Percentiles rank a stretch among this genome's conserved stretches.
Evolutionary conservation across 805 yeast species (phyloP).

Genomic region (Lipomyces mesembrius): DNA sequence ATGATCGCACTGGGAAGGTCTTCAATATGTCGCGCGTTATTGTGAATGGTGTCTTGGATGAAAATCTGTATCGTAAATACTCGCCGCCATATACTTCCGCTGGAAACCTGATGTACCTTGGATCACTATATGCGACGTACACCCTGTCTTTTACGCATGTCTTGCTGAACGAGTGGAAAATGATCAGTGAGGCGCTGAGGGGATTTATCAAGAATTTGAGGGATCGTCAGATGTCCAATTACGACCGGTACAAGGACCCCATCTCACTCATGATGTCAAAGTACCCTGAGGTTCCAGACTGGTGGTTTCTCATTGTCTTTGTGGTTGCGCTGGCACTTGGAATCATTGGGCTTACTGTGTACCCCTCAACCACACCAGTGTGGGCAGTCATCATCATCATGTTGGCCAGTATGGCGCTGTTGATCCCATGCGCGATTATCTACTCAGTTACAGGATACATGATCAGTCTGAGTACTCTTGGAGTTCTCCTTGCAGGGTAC

Average conservation of each 20-base stretch:
- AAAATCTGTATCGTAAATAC: conserved; percentile 5
- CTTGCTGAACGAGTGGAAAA: conserved; percentile 61
- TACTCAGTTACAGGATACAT: conserved; percentile 65
- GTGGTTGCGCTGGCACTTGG: conserved; percentile 47
- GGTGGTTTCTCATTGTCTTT: conserved; percentile 66
- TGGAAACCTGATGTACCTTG: conserved; percentile 54
- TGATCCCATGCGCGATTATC: conserved; percentile 66
- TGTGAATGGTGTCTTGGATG: conserved; percentile 42
- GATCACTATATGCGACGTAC: conserved; percentile 49
- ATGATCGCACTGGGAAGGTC: conserved; percentile 52
- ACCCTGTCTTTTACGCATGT: conserved; percentile 68
- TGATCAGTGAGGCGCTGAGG: conserved; percentile 59
- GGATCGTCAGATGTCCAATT: conserved; percentile 58
- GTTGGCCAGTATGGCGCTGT: conserved; percentile 56
- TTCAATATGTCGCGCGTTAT: conserved; percentile 53
- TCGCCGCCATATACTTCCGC: conserved; percentile 46
- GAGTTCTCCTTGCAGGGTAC: conserved; percentile 54
- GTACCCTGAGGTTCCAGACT: conserved; percentile 73
- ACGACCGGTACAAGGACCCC: conserved; percentile 58
- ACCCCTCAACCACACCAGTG: conserved; percentile 58
- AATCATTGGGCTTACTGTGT: conserved; percentile 47
- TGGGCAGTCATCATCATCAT: conserved; percentile 68
- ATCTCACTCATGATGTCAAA: conserved; percentile 58
- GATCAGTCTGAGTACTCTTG: conserved; percentile 51
- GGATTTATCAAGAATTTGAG: conserved; percentile 54